Base-by-base conservation (phyloP, 352 stramenopile genomes). In the Phytophthora tentaculata region DNA sequence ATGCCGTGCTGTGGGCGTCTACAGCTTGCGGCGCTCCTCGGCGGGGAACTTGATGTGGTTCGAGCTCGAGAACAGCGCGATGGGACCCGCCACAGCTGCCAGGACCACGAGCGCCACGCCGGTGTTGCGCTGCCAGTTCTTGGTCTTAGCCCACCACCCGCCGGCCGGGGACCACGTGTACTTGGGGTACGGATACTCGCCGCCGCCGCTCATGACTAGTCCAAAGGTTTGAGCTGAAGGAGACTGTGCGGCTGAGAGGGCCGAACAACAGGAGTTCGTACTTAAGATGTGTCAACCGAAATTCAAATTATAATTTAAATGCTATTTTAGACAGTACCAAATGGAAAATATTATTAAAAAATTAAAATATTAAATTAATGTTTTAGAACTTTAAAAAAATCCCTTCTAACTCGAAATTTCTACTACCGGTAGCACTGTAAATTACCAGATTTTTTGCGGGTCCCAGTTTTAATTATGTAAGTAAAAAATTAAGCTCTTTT, bases 141-240 rank as follows among this genome's bases (percentile, higher is more conserved):
- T 86, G 65, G 83, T 90, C 78, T 94, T 81, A 56, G 83, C 78
- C 88, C 88, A 95, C 88, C 88, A 95, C 76, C 88, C 88, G 57
- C 88, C 88, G 37, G 88, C 84, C 6, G 88, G 88, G 61, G 88
- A 94, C 88, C 88, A 95, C 74, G 83, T 92, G 81, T 90, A 84
- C 83, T 93, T 93, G 48, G 88, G 88, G 72, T 92, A 93, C 70
- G 86, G 88, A 81, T 89, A 95, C 75, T 92, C 87, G 73, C 84
- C 80, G 35, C 86, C 81, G 62, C 83, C 88, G 70, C 88, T 86
- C 87, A 95, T 95, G 57, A 41, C 63, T 66, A n/a, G 39, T 55
- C 19, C 29, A 29, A 48, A 39, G 35, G 49, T 60, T 53, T 53
- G 49, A 52, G 43, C 45, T 73, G 45, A 29, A 63, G 50, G 39